Conservation (phyloP, 2,329 filamentous ascomycete species). For the Nemania sp. region DNA sequence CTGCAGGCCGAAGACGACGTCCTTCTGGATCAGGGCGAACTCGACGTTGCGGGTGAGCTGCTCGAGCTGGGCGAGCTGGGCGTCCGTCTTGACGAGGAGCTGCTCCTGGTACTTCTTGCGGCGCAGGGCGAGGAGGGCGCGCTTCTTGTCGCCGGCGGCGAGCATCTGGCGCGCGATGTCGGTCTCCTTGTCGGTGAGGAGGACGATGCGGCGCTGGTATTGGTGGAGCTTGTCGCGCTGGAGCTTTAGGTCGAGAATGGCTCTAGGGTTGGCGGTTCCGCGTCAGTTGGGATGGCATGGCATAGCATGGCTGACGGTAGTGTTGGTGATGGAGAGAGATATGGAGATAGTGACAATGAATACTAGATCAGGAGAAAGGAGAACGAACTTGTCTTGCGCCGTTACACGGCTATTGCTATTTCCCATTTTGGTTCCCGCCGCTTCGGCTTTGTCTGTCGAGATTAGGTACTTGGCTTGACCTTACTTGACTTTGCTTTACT, state of each 20-base stretch:
- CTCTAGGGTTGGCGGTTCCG: constrained; percentile 63
- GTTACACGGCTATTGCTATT: constrained; percentile 69
- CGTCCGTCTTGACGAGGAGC: constrained; percentile 87
- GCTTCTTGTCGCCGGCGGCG: constrained; percentile 79
- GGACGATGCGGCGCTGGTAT: constrained; percentile 90
- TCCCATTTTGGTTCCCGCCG: constrained; percentile 58
- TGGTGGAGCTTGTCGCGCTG: constrained; percentile 97
- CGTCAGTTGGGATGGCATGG: constrained; percentile 12
- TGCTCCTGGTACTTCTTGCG: constrained; percentile 98
- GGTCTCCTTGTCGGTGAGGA: constrained; percentile 88
- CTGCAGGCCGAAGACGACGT: constrained; percentile 91
- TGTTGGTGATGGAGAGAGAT: constrained; percentile 14
- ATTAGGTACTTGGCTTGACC: no score
- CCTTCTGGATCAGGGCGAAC: constrained; percentile 96
- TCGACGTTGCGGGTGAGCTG: constrained; percentile 89
- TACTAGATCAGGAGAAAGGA: no score
- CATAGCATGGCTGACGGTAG: constrained; percentile 20
- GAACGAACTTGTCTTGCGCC: constrained; percentile 83
- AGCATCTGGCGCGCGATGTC: constrained; percentile 87
- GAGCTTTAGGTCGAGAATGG: constrained; percentile 96
- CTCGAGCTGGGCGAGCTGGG: constrained; percentile 93
- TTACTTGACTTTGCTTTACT: no score
- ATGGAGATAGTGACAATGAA: neutral
- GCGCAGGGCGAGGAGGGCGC: constrained; percentile 87
- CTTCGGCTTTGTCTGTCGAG: constrained; percentile 2